These are phyloP conservation scores for Lachancea quebecensis DNA, from an alignment of 805 yeast species.

Conservation along the genomic window DNA sequence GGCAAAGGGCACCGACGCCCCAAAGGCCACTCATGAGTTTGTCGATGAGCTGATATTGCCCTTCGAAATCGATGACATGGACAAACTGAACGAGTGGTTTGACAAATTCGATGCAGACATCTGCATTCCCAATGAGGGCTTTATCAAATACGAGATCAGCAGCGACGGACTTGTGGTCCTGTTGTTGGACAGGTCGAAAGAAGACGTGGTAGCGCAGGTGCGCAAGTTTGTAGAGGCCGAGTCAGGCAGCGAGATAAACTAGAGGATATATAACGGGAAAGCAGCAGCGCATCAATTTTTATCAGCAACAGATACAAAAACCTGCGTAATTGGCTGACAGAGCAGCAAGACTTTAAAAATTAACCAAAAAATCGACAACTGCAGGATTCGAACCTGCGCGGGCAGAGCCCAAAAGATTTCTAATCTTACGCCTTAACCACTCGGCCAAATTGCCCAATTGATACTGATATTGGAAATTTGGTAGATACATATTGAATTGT, in stretches of 20 bases:
- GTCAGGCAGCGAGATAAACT: background rate
- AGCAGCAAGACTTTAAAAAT: no score
- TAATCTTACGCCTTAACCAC: slow-evolving; percentile 58
- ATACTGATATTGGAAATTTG: no score
- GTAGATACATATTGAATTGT: no score
- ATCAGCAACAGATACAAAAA: no score
- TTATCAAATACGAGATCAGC: slow-evolving; percentile 33
- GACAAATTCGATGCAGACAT: slow-evolving; percentile 32
- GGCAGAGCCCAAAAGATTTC: slow-evolving; percentile 53
- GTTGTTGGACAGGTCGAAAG: slow-evolving; percentile 25
- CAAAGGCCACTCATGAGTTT: slow-evolving; percentile 28
- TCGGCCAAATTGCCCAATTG: slow-evolving; percentile 44
- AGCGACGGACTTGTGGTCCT: slow-evolving; percentile 33
- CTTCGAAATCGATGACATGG: slow-evolving; percentile 28
- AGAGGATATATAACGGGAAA: background rate
- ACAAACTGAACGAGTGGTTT: slow-evolving; percentile 29
- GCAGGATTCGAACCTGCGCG: slow-evolving; percentile 70
- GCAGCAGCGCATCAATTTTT: background rate
- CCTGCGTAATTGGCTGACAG: no score
- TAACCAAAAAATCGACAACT: slow-evolving; percentile 42
- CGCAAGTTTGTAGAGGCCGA: slow-evolving; percentile 21
- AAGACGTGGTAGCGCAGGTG: slow-evolving; percentile 23
- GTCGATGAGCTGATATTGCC: slow-evolving; percentile 29
- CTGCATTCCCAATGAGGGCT: slow-evolving; percentile 34
- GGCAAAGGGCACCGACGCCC: slow-evolving; percentile 6